Evolutionary conservation across 805 yeast genomes (phyloP), one percentile per base, ranked within the genome.

Genomic region (Saccharomycopsis amapae): DNA sequence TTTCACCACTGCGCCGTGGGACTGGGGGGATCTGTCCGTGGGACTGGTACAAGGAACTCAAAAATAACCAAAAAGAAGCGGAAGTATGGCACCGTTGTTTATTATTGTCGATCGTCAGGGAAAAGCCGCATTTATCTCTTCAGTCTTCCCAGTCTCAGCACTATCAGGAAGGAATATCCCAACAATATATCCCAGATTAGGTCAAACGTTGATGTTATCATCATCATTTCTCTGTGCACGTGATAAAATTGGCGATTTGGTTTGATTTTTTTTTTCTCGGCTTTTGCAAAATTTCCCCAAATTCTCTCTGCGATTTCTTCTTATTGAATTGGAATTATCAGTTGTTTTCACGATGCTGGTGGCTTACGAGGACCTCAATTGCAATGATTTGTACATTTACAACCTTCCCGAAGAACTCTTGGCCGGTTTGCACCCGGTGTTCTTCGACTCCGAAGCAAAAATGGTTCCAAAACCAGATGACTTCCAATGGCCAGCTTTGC

Each of bases 401-500:
- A 68, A 67, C 37, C 57, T 79, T 13, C 56, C 72, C 2, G 53
- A 58, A 1, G 54, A 59, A 1, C 56, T 80, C 2, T 43, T 73
- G 12, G 53, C 65, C 23, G 71, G 81, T 0, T 59, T 82, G 43
- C 66, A 73, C 53, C 57, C 80, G 53, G 60, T 79, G 57, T 68
- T 69, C 52, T 80, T 81, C 58, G 84, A 79, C 55, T 54, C 65
- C 4, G 71, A 77, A 0, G 59, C 68, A 5, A 66, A 67, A 48
- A 68, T 63, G 51, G 60, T 61, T 34, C 43, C 51, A 33, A 53
- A 51, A 33, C 49, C 49, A 7, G 35, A 22, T 13, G 40, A 41
- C 18, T 26, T 19, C 12, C 17, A 28, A 23, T 31, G 17, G 26
- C 40, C 34, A 23, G 35, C 23, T 12, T 6, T 41, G 12, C 15